Evolutionary conservation across 768 basidiomycete genomes (phyloP).

Genomic region (Lactifluus echinatus): DNA sequence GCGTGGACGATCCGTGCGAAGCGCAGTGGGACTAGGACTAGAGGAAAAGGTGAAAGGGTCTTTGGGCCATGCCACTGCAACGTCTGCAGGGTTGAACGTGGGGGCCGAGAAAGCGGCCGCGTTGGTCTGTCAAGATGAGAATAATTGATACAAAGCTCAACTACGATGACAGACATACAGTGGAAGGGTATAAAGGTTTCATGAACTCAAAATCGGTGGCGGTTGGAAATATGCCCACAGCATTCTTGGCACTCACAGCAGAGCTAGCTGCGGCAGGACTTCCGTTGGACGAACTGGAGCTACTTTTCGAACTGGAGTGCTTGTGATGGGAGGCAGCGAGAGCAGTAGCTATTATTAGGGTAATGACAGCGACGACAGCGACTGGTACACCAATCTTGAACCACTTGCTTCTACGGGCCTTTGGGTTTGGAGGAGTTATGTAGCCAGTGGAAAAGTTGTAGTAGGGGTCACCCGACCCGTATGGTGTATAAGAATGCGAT

Average conservation of each 20-base stretch:
- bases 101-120: slow-evolving; percentile 60
- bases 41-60: slow-evolving; percentile 63
- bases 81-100: slow-evolving; percentile 54
- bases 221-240: slow-evolving; percentile 62
- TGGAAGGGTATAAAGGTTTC: slow-evolving; percentile 82
- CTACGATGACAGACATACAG: slow-evolving; percentile 45
- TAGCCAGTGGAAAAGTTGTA: slow-evolving; percentile 64
- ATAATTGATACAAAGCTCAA: background rate
- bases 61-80: slow-evolving; percentile 60
- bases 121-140: slow-evolving; percentile 47
- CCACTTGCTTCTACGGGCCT: slow-evolving; percentile 59
- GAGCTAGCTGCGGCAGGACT: slow-evolving; percentile 42
- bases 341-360: slow-evolving; percentile 70
- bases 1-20: slow-evolving; percentile 77
- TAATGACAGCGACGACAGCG: slow-evolving; percentile 52
- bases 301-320: slow-evolving; percentile 27
- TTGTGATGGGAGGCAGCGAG: slow-evolving; percentile 47
- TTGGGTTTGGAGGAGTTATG: slow-evolving; percentile 43
- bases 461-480: slow-evolving; percentile 58
- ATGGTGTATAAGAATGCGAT: slow-evolving; percentile 36
- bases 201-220: slow-evolving; percentile 72
- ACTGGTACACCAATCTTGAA: slow-evolving; percentile 68
- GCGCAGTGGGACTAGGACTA: slow-evolving; percentile 47
- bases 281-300: slow-evolving; percentile 19
- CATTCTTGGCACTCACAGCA: slow-evolving; percentile 49